phyloP scores from a whole-genome alignment of 2,329 filamentous ascomycete species.

The Nigrospora sphaerica region DNA sequence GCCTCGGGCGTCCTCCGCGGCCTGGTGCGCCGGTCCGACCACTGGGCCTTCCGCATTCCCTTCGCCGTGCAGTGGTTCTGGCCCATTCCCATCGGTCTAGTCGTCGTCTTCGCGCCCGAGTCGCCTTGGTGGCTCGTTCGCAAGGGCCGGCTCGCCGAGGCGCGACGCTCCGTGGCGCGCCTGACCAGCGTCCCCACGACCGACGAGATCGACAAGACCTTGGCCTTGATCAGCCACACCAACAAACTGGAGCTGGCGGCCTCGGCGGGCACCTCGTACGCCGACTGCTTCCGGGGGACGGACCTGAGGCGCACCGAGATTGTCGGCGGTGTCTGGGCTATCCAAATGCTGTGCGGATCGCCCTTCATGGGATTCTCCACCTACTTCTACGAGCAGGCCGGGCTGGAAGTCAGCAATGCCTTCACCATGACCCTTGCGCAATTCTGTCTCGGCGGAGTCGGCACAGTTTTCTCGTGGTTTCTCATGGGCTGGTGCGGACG shows the following conservation, averaged over 20 bases:
- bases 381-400: conserved; percentile 21
- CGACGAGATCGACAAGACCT: conserved; percentile 21
- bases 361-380: conserved; percentile 18
- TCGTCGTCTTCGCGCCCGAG: conserved; percentile 4
- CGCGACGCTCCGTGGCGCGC: conserved; percentile 18
- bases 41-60: conserved; percentile 30
- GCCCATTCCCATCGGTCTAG: conserved; percentile 14
- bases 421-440: conserved; percentile 20
- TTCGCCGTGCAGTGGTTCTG: conserved; percentile 33
- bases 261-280: conserved; percentile 22
- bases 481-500: conserved; percentile 24
- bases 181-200: conserved; percentile 11
- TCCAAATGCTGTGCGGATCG: conserved; percentile 10
- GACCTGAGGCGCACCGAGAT: conserved; percentile 26
- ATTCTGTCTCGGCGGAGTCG: conserved; percentile 25
- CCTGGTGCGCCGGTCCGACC: conserved; percentile 17
- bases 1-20: conserved; percentile 26
- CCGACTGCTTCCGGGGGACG: conserved; percentile 28
- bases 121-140: conserved; percentile 6
- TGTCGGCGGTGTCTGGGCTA: conserved; percentile 15
- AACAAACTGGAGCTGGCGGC: conserved; percentile 24
- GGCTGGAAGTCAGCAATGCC: conserved; percentile 11
- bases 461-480: conserved; percentile 28
- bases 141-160: conserved; percentile 16
- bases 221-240: conserved; percentile 32